These are phyloP conservation scores for Geranomyces variabilis DNA, from an alignment of 192 early-diverging fungal species.

Conservation along the genomic window DNA sequence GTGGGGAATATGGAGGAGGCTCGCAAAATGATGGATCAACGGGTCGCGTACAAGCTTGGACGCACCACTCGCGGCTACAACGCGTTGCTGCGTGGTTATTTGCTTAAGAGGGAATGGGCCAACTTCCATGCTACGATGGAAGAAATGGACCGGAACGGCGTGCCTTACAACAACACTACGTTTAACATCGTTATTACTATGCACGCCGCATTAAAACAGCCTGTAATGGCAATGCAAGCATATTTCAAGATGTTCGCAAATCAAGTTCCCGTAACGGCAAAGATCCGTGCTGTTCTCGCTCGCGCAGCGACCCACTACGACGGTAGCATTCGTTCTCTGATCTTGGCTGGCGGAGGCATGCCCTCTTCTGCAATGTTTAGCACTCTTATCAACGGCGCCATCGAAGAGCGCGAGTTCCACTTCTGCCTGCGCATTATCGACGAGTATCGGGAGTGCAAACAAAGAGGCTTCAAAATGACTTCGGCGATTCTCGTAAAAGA, in stretches of 20 bases:
- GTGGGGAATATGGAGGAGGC: slow-evolving; percentile 11
- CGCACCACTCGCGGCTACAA: slow-evolving; percentile 27
- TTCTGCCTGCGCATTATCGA: slow-evolving; percentile 3
- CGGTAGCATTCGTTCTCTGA: background rate
- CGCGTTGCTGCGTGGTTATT: slow-evolving; percentile 8
- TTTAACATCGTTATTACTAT: slow-evolving; percentile 20
- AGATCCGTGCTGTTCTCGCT: background rate
- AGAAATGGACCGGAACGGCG: slow-evolving; percentile 15
- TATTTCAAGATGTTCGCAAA: slow-evolving; percentile 16
- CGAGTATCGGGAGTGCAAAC: slow-evolving; percentile 6
- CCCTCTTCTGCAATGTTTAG: background rate
- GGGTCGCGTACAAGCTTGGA: background rate
- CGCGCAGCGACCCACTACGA: background rate
- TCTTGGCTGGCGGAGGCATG: slow-evolving; percentile 2
- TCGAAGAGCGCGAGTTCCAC: background rate
- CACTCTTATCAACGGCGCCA: slow-evolving; percentile 4
- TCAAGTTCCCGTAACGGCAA: background rate
- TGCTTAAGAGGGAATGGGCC: background rate
- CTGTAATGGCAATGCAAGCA: slow-evolving; percentile 1
- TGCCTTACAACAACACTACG: slow-evolving; percentile 14
- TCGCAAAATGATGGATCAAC: slow-evolving; percentile 1
- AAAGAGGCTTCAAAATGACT: background rate
- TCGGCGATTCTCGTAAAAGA: background rate
- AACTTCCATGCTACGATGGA: slow-evolving; percentile 6
- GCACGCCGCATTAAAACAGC: background rate